These are phyloP conservation scores for Trametes villosa DNA, from an alignment of 768 basidiomycete genomes.

Conservation along the genomic window DNA sequence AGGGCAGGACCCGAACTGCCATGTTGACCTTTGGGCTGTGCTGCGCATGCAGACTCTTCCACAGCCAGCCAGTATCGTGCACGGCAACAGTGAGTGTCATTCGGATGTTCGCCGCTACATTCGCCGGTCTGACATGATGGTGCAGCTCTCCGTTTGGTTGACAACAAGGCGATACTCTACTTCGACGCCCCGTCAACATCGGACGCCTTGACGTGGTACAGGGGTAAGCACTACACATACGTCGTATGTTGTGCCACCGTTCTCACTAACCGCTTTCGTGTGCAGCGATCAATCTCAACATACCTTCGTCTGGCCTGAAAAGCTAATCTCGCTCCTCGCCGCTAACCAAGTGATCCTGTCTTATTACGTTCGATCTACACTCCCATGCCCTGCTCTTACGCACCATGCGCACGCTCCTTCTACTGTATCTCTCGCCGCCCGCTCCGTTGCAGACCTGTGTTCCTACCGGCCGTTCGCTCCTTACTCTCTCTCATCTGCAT, in stretches of 20 bases:
- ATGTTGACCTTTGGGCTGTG: slow-evolving; percentile 95
- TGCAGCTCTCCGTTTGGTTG: slow-evolving; percentile 81
- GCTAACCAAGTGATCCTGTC: slow-evolving; percentile 22
- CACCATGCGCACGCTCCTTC: slow-evolving; percentile 24
- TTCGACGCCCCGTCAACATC: slow-evolving; percentile 85
- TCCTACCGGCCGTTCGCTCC: slow-evolving; percentile 22
- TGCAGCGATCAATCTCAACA: slow-evolving; percentile 86
- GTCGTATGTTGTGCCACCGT: slow-evolving; percentile 14
- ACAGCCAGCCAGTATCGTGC: slow-evolving; percentile 88
- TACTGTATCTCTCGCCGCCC: slow-evolving; percentile 24
- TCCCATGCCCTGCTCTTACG: slow-evolving; percentile 11
- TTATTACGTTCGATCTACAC: slow-evolving; percentile 16
- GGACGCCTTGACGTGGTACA: slow-evolving; percentile 87
- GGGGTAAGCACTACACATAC: slow-evolving; percentile 54
- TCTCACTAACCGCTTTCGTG: neutral
- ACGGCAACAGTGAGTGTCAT: slow-evolving; percentile 69
- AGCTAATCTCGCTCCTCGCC: slow-evolving; percentile 44
- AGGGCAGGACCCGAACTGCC: slow-evolving; percentile 71
- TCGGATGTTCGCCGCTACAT: neutral
- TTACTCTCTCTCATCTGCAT: slow-evolving; percentile 20
- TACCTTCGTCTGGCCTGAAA: slow-evolving; percentile 70
- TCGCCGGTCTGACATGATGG: slow-evolving; percentile 1
- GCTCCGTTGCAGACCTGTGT: slow-evolving; percentile 23
- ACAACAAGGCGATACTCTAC: slow-evolving; percentile 90
- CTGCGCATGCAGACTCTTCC: slow-evolving; percentile 92